Evolutionary conservation across 2,329 filamentous ascomycete species (phyloP), one percentile per base, ranked within the genome.

Genomic region (Clonostachys byssicola): DNA sequence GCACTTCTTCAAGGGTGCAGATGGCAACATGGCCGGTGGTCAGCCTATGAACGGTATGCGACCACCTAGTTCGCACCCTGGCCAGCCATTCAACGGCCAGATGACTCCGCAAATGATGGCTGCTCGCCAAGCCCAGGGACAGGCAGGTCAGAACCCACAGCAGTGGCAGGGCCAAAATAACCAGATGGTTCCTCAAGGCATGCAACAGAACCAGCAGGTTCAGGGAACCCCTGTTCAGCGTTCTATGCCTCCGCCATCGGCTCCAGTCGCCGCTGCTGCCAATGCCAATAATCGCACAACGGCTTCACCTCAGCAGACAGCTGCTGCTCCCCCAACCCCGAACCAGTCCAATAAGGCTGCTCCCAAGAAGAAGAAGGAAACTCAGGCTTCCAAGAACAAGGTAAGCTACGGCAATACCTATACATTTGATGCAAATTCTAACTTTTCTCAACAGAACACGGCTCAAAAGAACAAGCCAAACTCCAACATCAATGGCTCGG

Each of bases 171-270:
- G 62, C 3, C 67, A 63, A n/a, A 71, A 70, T 44, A 67, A 66
- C 16, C 68, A 67, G 45, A 68, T 68, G 65, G 52, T 67, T 38
- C 65, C 65, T 20, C 66, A 67, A 45, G 61, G 61, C 12, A 67
- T 68, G 63, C 67, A 65, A 46, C 67, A 67, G 46, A 66, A 66
- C 45, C 67, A 64, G 39, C 68, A 67, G 42, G 74, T 80, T 39
- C 84, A 87, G 65, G 82, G 81, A 34, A 88, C 83, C 4, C 85
- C 87, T n/a, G 84, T 88, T 60, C 87, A 88, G 64, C 77, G 86
- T 46, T 68, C 80, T 6, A 86, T 86, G 83, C 81, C 82, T 18
- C 83, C 83, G 5, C 83, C 84, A 7, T 82, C 81, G 13, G 81
- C 81, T 20, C 81, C 82, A 12, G 68, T 70, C 3, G 68, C 66